These are phyloP conservation scores for Magnaporthiopsis rhizophila DNA, from an alignment of 2,329 filamentous ascomycete species.

Conservation along the genomic window DNA sequence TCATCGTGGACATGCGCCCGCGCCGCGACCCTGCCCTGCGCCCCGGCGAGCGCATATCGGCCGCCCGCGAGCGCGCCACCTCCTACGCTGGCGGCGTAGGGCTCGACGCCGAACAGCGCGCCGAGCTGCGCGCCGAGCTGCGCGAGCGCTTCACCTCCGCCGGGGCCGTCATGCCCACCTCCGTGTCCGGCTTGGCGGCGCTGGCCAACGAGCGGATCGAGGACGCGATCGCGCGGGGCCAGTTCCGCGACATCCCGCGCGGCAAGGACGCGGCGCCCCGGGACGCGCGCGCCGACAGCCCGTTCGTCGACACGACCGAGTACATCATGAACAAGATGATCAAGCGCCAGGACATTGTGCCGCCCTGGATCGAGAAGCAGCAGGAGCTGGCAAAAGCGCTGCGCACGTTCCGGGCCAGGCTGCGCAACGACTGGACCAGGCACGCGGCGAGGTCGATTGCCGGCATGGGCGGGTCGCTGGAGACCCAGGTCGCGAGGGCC, in stretches of 20 bases:
- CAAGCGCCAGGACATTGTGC: constrained; percentile 87
- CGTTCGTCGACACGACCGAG: constrained; percentile 92
- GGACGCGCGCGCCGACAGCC: constrained; percentile 75
- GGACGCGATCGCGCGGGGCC: constrained; percentile 82
- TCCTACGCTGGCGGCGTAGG: constrained; percentile 42
- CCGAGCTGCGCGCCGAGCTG: constrained; percentile 63
- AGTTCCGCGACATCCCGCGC: constrained; percentile 76
- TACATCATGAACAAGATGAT: constrained; percentile 99
- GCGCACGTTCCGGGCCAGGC: constrained; percentile 60
- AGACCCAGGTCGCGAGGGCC: constrained; percentile 65
- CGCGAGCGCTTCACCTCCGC: constrained; percentile 72
- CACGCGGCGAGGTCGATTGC: constrained; percentile 75
- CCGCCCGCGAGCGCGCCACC: constrained; percentile 49
- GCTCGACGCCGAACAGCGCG: constrained; percentile 63
- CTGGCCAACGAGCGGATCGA: constrained; percentile 87
- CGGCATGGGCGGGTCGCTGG: constrained; percentile 64
- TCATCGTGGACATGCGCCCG: constrained; percentile 45
- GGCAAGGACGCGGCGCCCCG: constrained; percentile 68
- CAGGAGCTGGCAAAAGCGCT: constrained; percentile 72
- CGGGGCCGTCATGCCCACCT: constrained; percentile 60
- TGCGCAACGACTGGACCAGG: constrained; percentile 76
- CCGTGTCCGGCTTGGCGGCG: constrained; percentile 69
- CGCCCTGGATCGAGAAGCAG: constrained; percentile 98
- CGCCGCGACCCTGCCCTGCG: constrained; percentile 29
- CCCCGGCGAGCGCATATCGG: constrained; percentile 39